Evolutionary conservation across 768 basidiomycete species (phyloP), one percentile per base, ranked within the genome.

Genomic region (Ephemerocybe angulata): DNA sequence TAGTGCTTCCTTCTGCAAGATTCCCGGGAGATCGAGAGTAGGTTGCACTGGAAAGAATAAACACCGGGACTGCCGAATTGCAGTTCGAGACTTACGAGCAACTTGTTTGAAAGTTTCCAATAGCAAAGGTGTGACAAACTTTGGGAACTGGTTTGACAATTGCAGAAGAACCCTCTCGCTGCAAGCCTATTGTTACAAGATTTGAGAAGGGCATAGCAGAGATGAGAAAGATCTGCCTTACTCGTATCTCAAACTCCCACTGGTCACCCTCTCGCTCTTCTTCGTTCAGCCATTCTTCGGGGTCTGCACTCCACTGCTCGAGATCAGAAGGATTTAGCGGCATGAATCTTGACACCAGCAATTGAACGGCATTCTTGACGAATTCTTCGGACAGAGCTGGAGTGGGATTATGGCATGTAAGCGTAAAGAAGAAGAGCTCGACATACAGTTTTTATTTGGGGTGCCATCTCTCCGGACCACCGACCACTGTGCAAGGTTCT

Each of bases 241-340:
- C 94, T 59, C 96, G 80, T 56, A 97, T 83, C 62, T 96, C 93
- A 63, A 82, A 98, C 62, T 94, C 88, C 94, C 95, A 98, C 54
- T 90, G 84, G 35, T 95, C 93, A 40, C 85, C 89, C 59, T 93
- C 93, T 59, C 86, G 86, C 55, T 93, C 92, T 69, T 98, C 93
- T 10, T 83, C 70, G 56, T 92, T 90, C 11, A 96, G 82, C 92
- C 93, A 99, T 62, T 95, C 91, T 73, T 99, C 96, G 0, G 95
- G 93, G 65, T 95, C 92, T 15, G 80, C 78, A 71, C 86, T 77
- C 90, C 95, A 93, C 4, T 79, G 80, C 59, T 92, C 84, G 10
- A 98, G 77, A 67, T 98, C 96, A 1, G 78, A 72, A 4, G 88
- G 78, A 52, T 87, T 88, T 42, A 99, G 74, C 12, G 91, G 92